Base-by-base conservation (phyloP, 164 flowering plant species). In the Stephania cephalantha region DNA sequence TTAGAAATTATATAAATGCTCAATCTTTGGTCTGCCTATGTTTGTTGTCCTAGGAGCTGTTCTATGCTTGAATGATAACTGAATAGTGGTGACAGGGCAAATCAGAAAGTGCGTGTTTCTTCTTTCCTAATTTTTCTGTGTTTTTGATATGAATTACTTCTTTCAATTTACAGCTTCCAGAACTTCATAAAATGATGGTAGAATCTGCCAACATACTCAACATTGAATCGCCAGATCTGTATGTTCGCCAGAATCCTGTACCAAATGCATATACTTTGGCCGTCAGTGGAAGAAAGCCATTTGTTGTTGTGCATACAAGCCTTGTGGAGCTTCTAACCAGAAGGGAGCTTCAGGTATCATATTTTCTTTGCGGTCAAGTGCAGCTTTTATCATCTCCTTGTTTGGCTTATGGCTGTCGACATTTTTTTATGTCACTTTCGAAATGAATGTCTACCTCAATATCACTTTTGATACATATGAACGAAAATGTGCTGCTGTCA, bases 231-330 rank as follows among this genome's bases (percentile, higher is more conserved):
- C 98, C 98, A 71, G 95, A 90, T 85, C 83, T 93, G 0, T 95
- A 95, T 78, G 83, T 95, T 46, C 98, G 97, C 66, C 98, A 95
- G 86, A 95, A 87, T 83, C 94, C 98, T 78, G 89, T 90, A 63
- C 98, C 97, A 20, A 95, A 95, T 83, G 98, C 98, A 58, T 92
- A 95, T 76, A 93, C 98, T 73, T 83, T 95, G 67, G 98, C 98
- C 22, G 78, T 95, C 76, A 88, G 87, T 83, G 97, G 97, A 70
- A 93, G 90, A 86, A 93, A 88, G 82, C 99, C 99, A 42, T 95
- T 93, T 86, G 86, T 95, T 77, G 99, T 95, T 75, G 87, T 95
- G 78, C 97, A 95, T 76, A 93, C 99, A 46, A 90, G 97, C 84
- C 91, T 93, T 66, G 90, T 95, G 81, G 99, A 95, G 87, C 99